Percentiles rank a stretch among this genome's conserved stretches.
Evolutionary conservation across 441 rosid genomes (phyloP).

Genomic region (Erodium moschatum): DNA sequence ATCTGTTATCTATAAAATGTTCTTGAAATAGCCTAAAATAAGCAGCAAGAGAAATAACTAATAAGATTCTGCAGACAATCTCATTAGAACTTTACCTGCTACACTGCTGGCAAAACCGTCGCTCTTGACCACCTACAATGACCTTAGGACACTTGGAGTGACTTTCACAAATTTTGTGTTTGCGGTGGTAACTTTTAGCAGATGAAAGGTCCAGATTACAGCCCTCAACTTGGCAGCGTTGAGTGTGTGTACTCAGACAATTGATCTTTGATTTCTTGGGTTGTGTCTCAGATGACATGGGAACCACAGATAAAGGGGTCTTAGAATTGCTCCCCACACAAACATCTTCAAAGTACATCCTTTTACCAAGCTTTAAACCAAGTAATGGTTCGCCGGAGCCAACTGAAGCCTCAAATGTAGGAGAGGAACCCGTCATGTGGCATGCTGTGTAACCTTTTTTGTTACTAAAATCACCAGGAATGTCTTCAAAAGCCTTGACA

Average conservation of each 20-base stretch:
- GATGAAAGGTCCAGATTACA: constrained; percentile 71
- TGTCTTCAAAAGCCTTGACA: constrained; percentile 27
- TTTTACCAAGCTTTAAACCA: constrained; percentile 67
- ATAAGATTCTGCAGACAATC: not conserved
- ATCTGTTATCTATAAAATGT: not conserved
- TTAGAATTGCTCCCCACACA: constrained; percentile 17
- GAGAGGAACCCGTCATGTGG: constrained; percentile 27
- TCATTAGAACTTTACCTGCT: constrained; percentile 49
- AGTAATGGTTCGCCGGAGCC: constrained; percentile 38
- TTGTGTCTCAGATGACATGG: constrained; percentile 33
- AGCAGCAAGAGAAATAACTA: no score
- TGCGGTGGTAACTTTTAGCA: constrained; percentile 73
- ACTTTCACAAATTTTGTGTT: constrained; percentile 67
- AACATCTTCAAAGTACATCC: constrained; percentile 29
- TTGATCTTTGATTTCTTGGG: constrained; percentile 47
- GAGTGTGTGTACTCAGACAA: constrained; percentile 37
- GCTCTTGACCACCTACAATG: constrained; percentile 61
- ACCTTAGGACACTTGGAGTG: constrained; percentile 82
- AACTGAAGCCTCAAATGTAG: constrained; percentile 18
- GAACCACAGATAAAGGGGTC: constrained; percentile 13
- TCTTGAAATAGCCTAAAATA: not conserved
- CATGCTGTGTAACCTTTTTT: constrained; percentile 33
- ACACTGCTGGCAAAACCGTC: constrained; percentile 92
- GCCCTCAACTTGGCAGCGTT: constrained; percentile 70
- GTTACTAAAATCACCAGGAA: constrained; percentile 30